Conservation (phyloP, 352 stramenopile genomes). For the Thalassiosira hispida region DNA sequence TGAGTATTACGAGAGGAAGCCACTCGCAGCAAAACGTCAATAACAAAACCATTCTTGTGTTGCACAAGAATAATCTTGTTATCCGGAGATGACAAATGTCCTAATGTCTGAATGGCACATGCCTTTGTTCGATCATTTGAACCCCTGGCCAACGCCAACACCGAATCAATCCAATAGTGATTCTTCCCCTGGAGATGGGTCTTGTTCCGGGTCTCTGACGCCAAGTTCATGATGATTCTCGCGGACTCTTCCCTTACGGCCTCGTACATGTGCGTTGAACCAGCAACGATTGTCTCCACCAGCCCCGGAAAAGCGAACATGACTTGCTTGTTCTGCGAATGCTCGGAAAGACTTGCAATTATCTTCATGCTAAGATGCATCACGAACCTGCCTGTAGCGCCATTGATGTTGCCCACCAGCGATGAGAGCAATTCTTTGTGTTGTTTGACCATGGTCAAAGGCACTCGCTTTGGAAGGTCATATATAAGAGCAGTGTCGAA, state of each 20-base stretch:
- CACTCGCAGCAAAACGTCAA: slow-evolving; percentile 34
- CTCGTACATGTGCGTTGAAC: slow-evolving; percentile 43
- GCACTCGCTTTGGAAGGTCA: too few species aligned
- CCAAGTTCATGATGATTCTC: slow-evolving; percentile 45
- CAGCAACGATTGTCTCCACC: slow-evolving; percentile 31
- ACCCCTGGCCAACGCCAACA: slow-evolving; percentile 13
- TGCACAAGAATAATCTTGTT: slow-evolving; percentile 55
- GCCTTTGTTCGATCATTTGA: slow-evolving; percentile 22
- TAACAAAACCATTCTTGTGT: slow-evolving; percentile 35
- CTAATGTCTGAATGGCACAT: slow-evolving; percentile 41
- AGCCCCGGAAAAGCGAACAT: slow-evolving; percentile 27
- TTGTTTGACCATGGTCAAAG: slow-evolving; percentile 29
- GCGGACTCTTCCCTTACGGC: slow-evolving; percentile 44
- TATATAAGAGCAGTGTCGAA: too few species aligned
- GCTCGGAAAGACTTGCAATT: slow-evolving; percentile 47
- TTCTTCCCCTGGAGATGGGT: slow-evolving; percentile 28
- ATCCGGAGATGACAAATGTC: slow-evolving; percentile 22
- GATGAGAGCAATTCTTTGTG: slow-evolving; percentile 39
- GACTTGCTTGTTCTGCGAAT: slow-evolving; percentile 45
- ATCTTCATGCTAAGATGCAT: slow-evolving; percentile 54
- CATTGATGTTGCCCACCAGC: slow-evolving; percentile 45
- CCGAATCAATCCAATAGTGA: slow-evolving; percentile 26
- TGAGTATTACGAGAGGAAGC: slow-evolving; percentile 13
- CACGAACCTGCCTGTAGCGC: slow-evolving; percentile 28
- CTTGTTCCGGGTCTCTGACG: slow-evolving; percentile 44